Evolutionary conservation across 23 red algal species (phyloP).

Genomic region (Agarophyton chilense): DNA sequence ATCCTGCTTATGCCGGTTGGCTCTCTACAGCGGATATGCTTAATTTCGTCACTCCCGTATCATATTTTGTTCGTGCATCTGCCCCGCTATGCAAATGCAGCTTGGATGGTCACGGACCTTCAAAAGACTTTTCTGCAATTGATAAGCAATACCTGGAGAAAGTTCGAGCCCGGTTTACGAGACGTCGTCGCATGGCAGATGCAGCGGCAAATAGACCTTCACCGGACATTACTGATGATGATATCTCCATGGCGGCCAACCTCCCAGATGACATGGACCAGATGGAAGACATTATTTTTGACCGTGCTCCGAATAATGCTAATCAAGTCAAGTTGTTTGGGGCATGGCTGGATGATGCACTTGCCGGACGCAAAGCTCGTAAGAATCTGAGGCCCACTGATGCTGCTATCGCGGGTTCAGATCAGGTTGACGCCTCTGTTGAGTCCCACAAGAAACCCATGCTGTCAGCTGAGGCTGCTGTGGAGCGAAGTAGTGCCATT

Average conservation of each 20-base stretch:
- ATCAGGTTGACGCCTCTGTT: constrained; percentile 15
- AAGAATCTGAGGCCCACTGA: constrained; percentile 26
- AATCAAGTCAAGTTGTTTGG: constrained; percentile 77
- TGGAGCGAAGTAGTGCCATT: constrained; percentile 35
- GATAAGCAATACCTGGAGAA: constrained; percentile 58
- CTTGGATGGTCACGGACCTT: not conserved
- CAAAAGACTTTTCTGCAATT: constrained; percentile 9
- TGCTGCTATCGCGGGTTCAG: not conserved
- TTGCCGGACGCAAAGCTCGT: constrained; percentile 69
- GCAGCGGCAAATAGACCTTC: not conserved
- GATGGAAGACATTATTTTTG: constrained; percentile 74
- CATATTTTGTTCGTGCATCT: not conserved
- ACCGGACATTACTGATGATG: not conserved
- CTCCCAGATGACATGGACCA: constrained; percentile 72
- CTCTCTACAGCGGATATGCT: not conserved
- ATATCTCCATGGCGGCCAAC: constrained; percentile 9
- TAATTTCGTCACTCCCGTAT: not conserved
- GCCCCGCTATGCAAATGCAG: not conserved
- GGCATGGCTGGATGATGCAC: constrained; percentile 81
- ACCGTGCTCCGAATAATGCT: constrained; percentile 62
- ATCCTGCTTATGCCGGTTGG: not conserved
- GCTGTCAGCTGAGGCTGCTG: constrained; percentile 17
- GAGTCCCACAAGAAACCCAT: not conserved
- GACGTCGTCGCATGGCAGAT: constrained; percentile 7
- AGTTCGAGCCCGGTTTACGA: constrained; percentile 32